A percentile compares a stretch with the other conserved stretches of the same genome.
These are phyloP conservation scores for Fusarium mangiferae DNA, from an alignment of 2,329 filamentous ascomycete species.

Conservation along the genomic window DNA sequence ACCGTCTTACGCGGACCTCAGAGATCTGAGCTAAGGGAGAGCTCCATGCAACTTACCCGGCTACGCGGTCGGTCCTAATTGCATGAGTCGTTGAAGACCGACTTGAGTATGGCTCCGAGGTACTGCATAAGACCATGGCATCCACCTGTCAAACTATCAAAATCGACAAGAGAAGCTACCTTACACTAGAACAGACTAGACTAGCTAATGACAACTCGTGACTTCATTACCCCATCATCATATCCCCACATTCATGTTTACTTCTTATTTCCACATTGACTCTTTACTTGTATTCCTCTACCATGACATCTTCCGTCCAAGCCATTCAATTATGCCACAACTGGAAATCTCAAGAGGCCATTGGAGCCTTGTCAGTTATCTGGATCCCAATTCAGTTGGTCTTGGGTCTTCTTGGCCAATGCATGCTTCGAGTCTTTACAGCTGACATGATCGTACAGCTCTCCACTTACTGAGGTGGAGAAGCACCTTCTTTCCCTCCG, in stretches of 20 bases:
- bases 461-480: conserved; percentile 7
- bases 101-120: background rate
- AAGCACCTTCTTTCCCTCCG: background rate
- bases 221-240: conserved; percentile 33
- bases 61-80: background rate
- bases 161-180: background rate
- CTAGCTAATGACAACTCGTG: conserved; percentile 16
- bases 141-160: background rate
- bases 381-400: background rate
- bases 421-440: background rate
- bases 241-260: conserved; percentile 4
- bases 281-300: background rate
- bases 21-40: conserved; percentile 10
- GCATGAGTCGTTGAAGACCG: background rate
- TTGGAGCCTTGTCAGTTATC: background rate
- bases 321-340: background rate
- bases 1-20: conserved; percentile 15
- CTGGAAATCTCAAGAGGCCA: background rate
- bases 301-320: background rate
- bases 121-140: background rate
- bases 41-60: conserved; percentile 19
- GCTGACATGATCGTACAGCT: background rate
- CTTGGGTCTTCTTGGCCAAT: conserved; percentile 2
- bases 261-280: conserved; percentile 12
- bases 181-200: background rate